A percentile compares a stretch with the other conserved stretches of the same genome.
These are phyloP conservation scores for Cladosporium oxysporum DNA, from an alignment of 2,329 filamentous ascomycete species.

Conservation along the genomic window DNA sequence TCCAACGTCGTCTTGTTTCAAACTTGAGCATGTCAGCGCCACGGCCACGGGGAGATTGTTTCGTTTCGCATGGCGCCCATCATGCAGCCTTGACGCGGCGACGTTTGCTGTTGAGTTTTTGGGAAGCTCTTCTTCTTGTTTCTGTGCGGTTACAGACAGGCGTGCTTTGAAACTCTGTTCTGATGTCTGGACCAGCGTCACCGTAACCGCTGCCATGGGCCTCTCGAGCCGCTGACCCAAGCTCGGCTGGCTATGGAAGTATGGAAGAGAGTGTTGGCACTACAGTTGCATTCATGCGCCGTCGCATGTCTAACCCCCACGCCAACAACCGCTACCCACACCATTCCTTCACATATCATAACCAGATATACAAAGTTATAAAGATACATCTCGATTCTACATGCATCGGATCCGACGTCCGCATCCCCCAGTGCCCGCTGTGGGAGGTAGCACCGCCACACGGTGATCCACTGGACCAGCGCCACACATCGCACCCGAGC, in stretches of 20 bases:
- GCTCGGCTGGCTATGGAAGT: background rate
- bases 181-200: background rate
- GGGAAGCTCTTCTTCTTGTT: background rate
- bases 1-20: background rate
- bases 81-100: background rate
- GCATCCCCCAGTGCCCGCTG: background rate
- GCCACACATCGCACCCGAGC: background rate
- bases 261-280: background rate
- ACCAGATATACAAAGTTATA: background rate
- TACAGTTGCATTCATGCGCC: background rate
- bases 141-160: background rate
- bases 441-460: conserved; percentile 1
- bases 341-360: background rate
- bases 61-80: conserved; percentile 7
- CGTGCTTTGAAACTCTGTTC: background rate
- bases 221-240: background rate
- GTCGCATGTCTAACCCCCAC: background rate
- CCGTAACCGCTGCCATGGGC: background rate
- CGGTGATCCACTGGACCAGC: background rate
- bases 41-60: background rate
- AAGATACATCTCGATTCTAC: background rate
- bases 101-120: background rate
- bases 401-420: background rate
- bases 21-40: background rate
- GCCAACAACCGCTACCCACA: background rate